These are phyloP conservation scores for Bruguiera sexangula DNA, from an alignment of 345 rosid genomes.

Conservation along the genomic window DNA sequence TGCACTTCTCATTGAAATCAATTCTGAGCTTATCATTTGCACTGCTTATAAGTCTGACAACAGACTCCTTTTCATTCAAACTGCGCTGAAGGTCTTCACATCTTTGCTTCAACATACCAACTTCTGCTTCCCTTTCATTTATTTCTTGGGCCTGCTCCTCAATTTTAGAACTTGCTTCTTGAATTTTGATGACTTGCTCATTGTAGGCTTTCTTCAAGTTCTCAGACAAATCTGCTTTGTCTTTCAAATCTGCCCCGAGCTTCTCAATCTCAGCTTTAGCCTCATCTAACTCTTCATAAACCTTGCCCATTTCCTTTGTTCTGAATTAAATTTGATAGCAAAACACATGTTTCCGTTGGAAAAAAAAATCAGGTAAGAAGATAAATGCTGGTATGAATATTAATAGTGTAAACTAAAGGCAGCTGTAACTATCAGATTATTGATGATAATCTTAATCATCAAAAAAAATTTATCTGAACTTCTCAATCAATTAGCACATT, in stretches of 20 bases:
- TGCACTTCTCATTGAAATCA: background rate
- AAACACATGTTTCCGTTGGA: background rate
- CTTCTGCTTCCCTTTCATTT: constrained; percentile 24
- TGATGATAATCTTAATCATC: no score
- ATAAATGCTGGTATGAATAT: background rate
- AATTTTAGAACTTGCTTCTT: constrained; percentile 36
- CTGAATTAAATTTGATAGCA: background rate
- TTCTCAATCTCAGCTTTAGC: constrained; percentile 56
- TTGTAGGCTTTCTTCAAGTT: constrained; percentile 44
- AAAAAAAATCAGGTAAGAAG: background rate
- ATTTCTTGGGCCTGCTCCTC: constrained; percentile 46
- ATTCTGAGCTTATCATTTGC: constrained; percentile 1
- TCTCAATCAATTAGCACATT: no score
- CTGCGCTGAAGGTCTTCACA: constrained; percentile 3
- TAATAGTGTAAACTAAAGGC: background rate
- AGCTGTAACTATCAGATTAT: no score
- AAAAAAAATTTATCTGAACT: no score
- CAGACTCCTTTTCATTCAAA: constrained; percentile 10
- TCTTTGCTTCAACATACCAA: background rate
- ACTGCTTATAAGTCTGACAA: background rate
- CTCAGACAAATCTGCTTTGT: constrained; percentile 42
- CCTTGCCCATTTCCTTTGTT: constrained; percentile 38
- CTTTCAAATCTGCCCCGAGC: constrained; percentile 44
- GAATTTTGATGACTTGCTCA: constrained; percentile 35
- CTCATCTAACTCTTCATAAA: constrained; percentile 59